Percentiles rank a stretch among this genome's conserved stretches.
Evolutionary conservation across 352 stramenopile species (phyloP).

Genomic region (Thalassiosira livingstoniorum): DNA sequence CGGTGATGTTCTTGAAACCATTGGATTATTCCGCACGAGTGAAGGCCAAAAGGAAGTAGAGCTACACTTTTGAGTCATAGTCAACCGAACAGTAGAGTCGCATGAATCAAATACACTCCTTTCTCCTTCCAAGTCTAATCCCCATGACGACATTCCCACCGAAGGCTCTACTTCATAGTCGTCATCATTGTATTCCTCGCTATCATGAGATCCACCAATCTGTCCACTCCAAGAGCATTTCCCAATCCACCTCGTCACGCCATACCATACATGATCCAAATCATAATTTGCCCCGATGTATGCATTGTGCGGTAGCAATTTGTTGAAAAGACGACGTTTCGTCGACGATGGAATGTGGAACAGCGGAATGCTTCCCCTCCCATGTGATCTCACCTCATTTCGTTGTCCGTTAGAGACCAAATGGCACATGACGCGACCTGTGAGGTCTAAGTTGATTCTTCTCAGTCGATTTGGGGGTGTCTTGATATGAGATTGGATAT

Average conservation of each 20-base stretch:
- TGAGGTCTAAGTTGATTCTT: constrained; percentile 53
- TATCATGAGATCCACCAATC: not conserved
- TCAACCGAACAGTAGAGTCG: constrained; percentile 33
- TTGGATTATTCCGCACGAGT: not conserved
- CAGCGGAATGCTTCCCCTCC: constrained; percentile 25
- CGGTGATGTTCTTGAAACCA: not conserved
- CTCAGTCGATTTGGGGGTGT: not conserved
- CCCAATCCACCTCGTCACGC: constrained; percentile 47
- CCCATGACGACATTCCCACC: not conserved
- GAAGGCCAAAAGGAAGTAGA: too few relatives aligned
- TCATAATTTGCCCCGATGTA: constrained; percentile 51
- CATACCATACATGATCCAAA: constrained; percentile 60
- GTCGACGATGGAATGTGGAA: constrained; percentile 7
- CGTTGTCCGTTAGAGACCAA: constrained; percentile 19
- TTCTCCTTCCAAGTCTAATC: constrained; percentile 41
- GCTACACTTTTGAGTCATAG: constrained; percentile 19
- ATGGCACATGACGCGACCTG: constrained; percentile 50
- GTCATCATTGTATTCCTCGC: not conserved
- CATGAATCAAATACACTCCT: constrained; percentile 33
- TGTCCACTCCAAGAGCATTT: constrained; percentile 32
- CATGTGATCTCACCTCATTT: not conserved
- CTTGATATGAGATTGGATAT: not conserved
- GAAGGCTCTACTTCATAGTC: not conserved
- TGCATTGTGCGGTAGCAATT: constrained; percentile 18
- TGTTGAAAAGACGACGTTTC: not conserved